Evolutionary conservation across 495 filamentous ascomycete genomes (phyloP).

Genomic region (Aspergillus campestris): DNA sequence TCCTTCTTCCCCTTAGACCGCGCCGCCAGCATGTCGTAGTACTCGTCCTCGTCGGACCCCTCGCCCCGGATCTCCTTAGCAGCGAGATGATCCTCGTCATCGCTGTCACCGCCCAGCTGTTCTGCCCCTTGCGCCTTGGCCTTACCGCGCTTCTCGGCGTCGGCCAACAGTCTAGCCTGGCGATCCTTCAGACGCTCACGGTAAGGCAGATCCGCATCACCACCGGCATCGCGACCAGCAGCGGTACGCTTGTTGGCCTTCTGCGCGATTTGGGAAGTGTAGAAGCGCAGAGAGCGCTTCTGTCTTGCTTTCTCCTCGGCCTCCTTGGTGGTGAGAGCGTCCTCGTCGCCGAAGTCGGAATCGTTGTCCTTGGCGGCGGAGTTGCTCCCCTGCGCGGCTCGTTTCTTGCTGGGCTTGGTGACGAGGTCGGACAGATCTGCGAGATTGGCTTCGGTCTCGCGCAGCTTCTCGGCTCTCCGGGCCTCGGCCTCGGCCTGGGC

Average conservation of each 20-base stretch:
- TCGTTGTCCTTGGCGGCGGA: conserved; percentile 30
- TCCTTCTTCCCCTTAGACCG: conserved; percentile 63
- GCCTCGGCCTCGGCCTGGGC: conserved; percentile 46
- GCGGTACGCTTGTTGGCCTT: conserved; percentile 77
- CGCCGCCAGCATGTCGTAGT: conserved; percentile 79
- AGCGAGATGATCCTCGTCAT: conserved; percentile 40
- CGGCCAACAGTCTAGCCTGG: conserved; percentile 71
- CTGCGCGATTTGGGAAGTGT: conserved; percentile 91
- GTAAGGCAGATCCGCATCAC: conserved; percentile 86
- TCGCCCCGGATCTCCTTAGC: conserved; percentile 33
- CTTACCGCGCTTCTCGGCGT: conserved; percentile 78
- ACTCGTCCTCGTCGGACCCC: conserved; percentile 55
- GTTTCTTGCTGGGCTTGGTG: conserved; percentile 22
- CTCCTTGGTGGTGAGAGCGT: conserved; percentile 49
- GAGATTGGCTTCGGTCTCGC: conserved; percentile 59
- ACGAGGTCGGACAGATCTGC: conserved; percentile 49
- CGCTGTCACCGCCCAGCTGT: conserved; percentile 58
- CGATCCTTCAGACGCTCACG: conserved; percentile 80
- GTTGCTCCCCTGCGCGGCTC: conserved; percentile 29
- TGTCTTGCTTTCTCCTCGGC: conserved; percentile 74
- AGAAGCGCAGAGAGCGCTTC: conserved; percentile 88
- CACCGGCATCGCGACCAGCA: conserved; percentile 78
- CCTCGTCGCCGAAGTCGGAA: conserved; percentile 64
- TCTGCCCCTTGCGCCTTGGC: conserved; percentile 51
- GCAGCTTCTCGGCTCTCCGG: conserved; percentile 46